These are phyloP conservation scores for Corymbia maculata DNA, from an alignment of 345 rosid species.

Conservation along the genomic window DNA sequence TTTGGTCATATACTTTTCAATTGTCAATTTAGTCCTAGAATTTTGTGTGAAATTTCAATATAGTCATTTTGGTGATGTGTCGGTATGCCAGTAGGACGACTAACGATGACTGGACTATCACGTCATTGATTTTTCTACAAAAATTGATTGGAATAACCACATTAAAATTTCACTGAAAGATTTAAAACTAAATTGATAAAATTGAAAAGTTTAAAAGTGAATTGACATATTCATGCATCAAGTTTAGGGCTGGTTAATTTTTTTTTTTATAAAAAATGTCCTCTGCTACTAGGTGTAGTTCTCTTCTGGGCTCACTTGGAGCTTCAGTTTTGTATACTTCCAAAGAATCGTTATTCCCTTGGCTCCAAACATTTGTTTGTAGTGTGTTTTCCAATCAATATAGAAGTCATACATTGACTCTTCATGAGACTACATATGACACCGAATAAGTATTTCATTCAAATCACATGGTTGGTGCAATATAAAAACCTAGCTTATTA, in stretches of 20 bases:
- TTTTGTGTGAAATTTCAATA: not conserved
- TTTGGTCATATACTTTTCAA: not conserved
- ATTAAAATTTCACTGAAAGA: not conserved
- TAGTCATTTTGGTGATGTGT: not conserved
- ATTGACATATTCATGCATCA: not conserved
- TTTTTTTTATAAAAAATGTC: not conserved
- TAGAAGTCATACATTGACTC: not conserved
- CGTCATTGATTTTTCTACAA: accelerated
- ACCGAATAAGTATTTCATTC: not conserved
- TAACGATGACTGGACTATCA: not conserved
- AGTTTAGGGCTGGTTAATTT: not conserved
- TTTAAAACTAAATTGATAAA: not conserved
- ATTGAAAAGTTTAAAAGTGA: not conserved
- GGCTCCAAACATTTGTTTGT: not conserved
- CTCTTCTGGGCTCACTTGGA: not conserved
- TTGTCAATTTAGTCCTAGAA: not conserved
- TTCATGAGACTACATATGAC: not conserved
- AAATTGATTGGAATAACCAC: not conserved
- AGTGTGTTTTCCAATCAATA: not conserved
- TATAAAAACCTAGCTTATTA: not conserved
- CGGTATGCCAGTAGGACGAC: not conserved
- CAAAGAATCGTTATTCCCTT: not conserved
- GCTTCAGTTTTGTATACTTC: not conserved
- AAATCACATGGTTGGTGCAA: not conserved
- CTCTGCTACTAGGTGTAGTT: not conserved